These are phyloP conservation scores for Fusarium bulbicola DNA, from an alignment of 2,329 filamentous ascomycete genomes.

Conservation along the genomic window DNA sequence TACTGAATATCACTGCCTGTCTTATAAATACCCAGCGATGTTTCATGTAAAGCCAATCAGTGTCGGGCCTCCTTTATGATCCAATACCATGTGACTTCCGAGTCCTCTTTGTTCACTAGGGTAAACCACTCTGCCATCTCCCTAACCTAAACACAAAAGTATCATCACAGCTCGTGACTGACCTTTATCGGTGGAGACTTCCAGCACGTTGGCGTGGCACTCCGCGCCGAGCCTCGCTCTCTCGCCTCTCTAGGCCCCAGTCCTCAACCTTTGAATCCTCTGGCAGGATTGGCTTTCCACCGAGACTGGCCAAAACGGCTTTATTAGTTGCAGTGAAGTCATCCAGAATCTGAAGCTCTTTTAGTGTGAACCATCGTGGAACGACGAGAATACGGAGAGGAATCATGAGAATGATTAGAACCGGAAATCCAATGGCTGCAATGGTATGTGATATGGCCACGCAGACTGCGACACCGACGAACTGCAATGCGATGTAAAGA, in stretches of 20 bases:
- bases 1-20: accelerated
- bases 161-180: accelerated
- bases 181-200: not conserved
- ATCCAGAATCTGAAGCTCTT: not conserved
- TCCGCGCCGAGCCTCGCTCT: not conserved
- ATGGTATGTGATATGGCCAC: not conserved
- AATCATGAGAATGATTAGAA: not conserved
- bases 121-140: accelerated
- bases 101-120: not conserved
- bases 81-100: not conserved
- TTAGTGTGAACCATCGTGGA: not conserved
- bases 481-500: not conserved
- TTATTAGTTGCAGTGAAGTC: not conserved
- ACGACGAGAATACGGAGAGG: not conserved
- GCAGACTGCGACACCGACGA: not conserved
- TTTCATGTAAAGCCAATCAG: accelerated
- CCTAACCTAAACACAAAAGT: accelerated
- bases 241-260: not conserved
- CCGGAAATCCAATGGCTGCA: not conserved
- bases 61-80: not conserved
- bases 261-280: not conserved
- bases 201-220: not conserved
- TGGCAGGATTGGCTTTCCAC: not conserved
- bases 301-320: not conserved
- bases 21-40: accelerated